Evolutionary conservation across 2,329 filamentous ascomycete genomes (phyloP), one percentile per base, ranked within the genome.

Genomic region (Arthrocladium fulminans): DNA sequence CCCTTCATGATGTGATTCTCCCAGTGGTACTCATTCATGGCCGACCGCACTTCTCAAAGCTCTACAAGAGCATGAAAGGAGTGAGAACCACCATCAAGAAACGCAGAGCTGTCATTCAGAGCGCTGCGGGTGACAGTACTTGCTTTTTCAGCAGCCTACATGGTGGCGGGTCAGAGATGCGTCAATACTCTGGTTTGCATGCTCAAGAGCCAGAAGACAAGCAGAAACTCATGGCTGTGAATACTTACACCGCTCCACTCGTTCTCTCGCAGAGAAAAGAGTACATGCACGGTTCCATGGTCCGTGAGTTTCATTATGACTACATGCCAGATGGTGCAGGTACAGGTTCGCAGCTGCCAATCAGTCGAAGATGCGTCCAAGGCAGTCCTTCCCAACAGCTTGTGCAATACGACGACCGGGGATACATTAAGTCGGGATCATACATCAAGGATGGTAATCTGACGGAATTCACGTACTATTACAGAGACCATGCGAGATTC

Each of bases 381-480:
- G 75, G 75, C 32, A 60, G 65, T 9, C 65, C 71, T 42, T 59
- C 69, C 25, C 65, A 69, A 19, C 65, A 76, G 51, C 67, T 68
- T 13, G 68, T 77, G 17, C 64, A 72, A 34, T 79, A 76, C 57
- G 75, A 78, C 54, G 60, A 65, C 42, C 73, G 73, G 53, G 75
- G 75, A 15, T 72, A 75, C 38, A 67, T 78, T 37, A 67, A 73
- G 43, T 70, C 68, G 8, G 75, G 75, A 9, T 77, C 73, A 2
- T 76, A 75, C 56, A 66, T 76, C 52, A 72, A 69, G 48, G 69
- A 76, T 50, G 68, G 67, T 1, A 77, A 75, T 49, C 57, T 75
- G 9, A 66, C 76, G 13, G 68, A 71, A 13, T 78, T 77, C 66
- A 73, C 73, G 51, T 75, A 74, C 48, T 69, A 73, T 53, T 77